Conservation (phyloP, 164 flowering plant species). For the Vitis riparia region DNA sequence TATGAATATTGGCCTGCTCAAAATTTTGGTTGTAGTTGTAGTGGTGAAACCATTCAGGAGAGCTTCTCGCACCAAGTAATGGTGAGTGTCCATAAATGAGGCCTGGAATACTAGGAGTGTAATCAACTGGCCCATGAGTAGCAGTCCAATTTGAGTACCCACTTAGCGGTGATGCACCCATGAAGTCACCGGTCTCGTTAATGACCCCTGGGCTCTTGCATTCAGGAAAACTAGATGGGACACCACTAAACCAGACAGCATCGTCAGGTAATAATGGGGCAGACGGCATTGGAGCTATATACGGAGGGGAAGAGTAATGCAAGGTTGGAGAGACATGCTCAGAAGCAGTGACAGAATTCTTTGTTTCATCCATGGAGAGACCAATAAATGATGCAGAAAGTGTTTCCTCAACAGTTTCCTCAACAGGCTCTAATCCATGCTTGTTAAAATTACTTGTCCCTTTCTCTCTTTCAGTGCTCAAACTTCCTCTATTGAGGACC, state of each 20-base stretch:
- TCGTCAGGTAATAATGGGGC: slow-evolving; percentile 69
- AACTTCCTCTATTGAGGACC: slow-evolving; percentile 51
- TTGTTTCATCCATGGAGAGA: slow-evolving; percentile 39
- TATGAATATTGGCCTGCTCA: slow-evolving; percentile 15
- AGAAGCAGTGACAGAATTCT: slow-evolving; percentile 16
- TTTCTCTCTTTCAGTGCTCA: slow-evolving; percentile 23
- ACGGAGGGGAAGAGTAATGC: slow-evolving; percentile 31
- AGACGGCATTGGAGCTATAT: slow-evolving; percentile 61
- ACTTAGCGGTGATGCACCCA: slow-evolving; percentile 22
- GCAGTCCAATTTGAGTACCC: slow-evolving; percentile 23
- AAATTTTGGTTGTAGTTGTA: slow-evolving; percentile 41
- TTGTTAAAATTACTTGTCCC: slow-evolving; percentile 13
- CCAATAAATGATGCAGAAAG: slow-evolving; percentile 29
- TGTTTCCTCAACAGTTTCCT: slow-evolving; percentile 40
- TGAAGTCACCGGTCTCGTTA: slow-evolving; percentile 15
- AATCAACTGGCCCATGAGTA: slow-evolving; percentile 20
- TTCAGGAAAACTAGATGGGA: slow-evolving; percentile 19
- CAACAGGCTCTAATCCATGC: slow-evolving; percentile 29
- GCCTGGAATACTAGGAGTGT: slow-evolving; percentile 23
- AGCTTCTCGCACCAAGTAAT: slow-evolving; percentile 32
- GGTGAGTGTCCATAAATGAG: slow-evolving; percentile 30
- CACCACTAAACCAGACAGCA: slow-evolving; percentile 46
- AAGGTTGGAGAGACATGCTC: slow-evolving; percentile 17
- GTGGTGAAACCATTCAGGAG: slow-evolving; percentile 56
- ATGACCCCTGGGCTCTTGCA: neutral